Evolutionary conservation across 176 grass and related monocot genomes (phyloP), one percentile per base, ranked within the genome.

Genomic region (Olyra latifolia): DNA sequence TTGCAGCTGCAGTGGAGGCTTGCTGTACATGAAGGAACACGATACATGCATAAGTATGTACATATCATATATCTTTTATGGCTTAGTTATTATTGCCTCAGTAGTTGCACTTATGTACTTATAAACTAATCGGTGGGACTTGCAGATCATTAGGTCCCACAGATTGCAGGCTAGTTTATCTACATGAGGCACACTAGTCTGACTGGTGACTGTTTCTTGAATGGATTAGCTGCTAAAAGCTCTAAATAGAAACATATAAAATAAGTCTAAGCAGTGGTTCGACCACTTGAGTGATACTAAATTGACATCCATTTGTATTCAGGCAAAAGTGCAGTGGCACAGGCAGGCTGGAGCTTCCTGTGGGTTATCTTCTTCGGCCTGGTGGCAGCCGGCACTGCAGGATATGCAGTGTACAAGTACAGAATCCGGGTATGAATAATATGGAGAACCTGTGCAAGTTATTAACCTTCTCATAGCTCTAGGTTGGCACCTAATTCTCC

Each of bases 1-100:
- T 14, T 92, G 90, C 65, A 74, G 82, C 39, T 92, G 90, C 48
- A 32, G 82, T 68, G 72, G 68, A 10, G 78, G 85, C 44, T 42
- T 97, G 72, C 82, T 99, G 64, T 99, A 99, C 72, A 99, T 99
- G 45, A 93, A 79, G 80, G 96, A 99, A 54, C 92, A 99, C 60
- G 92, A 99, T 83, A 88, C 92, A 76, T 99, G 96, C 86, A 95
- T 99, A 87, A 99, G 96, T 99, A 81, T 66, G 87, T 42, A 39
- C 19, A 52, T n/a, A n/a, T 35, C 5, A 35, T 35, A 35, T 35
- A 35, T 35, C n/a, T n/a, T n/a, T n/a, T 56, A 52, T 55, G 2
- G 66, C 19, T 50, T 1, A 55, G 4, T 81, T 85, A 38, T 81
- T 85, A 15, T 38, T 75, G 42, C 23, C 22, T 20, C 45, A 45